phyloP scores from a whole-genome alignment of 1,284 basidiomycete species.

The Rugosomyces carneus region DNA sequence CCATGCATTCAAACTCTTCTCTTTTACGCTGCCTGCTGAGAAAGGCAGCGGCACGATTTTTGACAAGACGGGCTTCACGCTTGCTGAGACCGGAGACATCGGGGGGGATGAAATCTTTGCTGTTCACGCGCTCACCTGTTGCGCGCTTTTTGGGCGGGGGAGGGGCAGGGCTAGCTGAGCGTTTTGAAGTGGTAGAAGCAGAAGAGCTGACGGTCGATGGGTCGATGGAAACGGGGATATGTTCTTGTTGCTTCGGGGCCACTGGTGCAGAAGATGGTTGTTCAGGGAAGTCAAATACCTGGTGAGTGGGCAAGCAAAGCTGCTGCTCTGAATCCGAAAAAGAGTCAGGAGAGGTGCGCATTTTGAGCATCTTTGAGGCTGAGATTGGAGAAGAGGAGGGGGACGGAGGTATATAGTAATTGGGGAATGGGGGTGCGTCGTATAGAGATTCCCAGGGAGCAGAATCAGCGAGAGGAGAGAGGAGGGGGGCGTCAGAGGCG shows the following conservation, averaged over 20 bases:
- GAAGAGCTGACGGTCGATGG: slow-evolving; percentile 21
- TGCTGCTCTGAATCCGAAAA: slow-evolving; percentile 40
- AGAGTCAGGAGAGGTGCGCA: slow-evolving; percentile 41
- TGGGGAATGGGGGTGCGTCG: slow-evolving; percentile 33
- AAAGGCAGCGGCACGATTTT: slow-evolving; percentile 89
- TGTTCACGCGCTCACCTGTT: slow-evolving; percentile 58
- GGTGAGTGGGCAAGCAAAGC: slow-evolving; percentile 59
- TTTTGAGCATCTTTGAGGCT: slow-evolving; percentile 42
- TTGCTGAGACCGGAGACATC: slow-evolving; percentile 86
- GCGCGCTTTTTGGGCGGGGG: slow-evolving; percentile 52
- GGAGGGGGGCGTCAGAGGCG: slow-evolving; percentile 47
- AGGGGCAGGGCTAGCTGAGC: slow-evolving; percentile 39
- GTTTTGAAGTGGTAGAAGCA: slow-evolving; percentile 28
- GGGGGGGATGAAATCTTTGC: slow-evolving; percentile 81
- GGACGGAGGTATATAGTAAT: slow-evolving; percentile 44
- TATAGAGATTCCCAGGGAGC: slow-evolving; percentile 40
- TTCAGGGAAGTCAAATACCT: slow-evolving; percentile 61
- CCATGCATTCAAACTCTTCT: slow-evolving; percentile 88
- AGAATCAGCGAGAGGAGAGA: slow-evolving; percentile 43
- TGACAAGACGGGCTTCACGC: slow-evolving; percentile 84
- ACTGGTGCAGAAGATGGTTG: slow-evolving; percentile 33
- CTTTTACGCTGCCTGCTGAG: slow-evolving; percentile 85
- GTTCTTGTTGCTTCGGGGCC: slow-evolving; percentile 20
- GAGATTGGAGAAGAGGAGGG: slow-evolving; percentile 49
- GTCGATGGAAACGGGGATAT: slow-evolving; percentile 26